Base-by-base conservation (phyloP, 257 asterid genomes). In the Penstemon barbatus region DNA sequence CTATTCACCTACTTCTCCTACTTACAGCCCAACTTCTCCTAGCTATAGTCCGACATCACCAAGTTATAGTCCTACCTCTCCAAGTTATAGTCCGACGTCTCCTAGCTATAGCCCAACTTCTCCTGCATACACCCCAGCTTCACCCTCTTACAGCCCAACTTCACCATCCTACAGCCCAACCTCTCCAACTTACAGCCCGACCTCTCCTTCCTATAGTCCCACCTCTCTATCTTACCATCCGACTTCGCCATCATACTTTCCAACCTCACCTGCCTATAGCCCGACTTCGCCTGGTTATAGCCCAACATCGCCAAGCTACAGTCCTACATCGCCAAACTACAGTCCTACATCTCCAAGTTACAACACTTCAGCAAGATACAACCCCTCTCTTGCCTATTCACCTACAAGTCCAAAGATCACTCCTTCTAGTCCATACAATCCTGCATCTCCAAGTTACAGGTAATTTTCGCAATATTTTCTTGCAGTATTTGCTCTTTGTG, bases 381-480 rank as follows among this genome's bases (percentile, higher is more conserved):
- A 95, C 71, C 96, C 99, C 33, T 90, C 96, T 43, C 88, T 90
- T 65, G 96, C 97, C 5, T 93, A 93, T 77, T 93, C 99, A 5
- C 99, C 99, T 11, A 90, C 96, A 50, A 90, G 94, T 70, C 96
- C 97, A 4, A 88, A 85, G 83, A 77, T 93, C 75, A 78, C 95
- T 8, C 95, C 97, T 37, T 81, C 97, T 7, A 90, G 97, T 74
- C 99, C 96, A 9, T 90, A 90, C 83, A 93, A 96, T 76, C 96
- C 97, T 8, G 87, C 99, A 36, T 93, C 99, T 52, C 99, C 99
- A 59, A 89, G 89, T 71, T 91, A 91, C 89, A 94, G 97, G 99
- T 94, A 83, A 58, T 53, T 59, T 71, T 50, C 41, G 36, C 46
- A 11, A 11, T 12, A 72, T 18, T 1, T 40, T 41, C 59, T 45